Evolutionary conservation across 2,329 filamentous ascomycete genomes (phyloP).

Genomic region (Monosporascus sp.): DNA sequence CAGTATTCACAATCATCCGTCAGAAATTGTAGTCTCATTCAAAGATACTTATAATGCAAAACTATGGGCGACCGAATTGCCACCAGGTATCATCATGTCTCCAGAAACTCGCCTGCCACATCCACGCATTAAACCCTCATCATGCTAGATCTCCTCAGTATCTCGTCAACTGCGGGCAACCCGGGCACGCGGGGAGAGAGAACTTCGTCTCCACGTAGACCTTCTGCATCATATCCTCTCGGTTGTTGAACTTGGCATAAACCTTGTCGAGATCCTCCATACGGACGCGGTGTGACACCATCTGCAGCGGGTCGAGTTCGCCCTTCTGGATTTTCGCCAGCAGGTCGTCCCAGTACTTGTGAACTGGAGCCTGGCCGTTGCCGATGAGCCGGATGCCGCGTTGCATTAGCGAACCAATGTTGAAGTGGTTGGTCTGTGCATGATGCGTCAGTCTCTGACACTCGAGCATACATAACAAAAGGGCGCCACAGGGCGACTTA

Average conservation of each 20-base stretch:
- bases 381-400: constrained; percentile 74
- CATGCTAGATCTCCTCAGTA: constrained; percentile 15
- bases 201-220: constrained; percentile 61
- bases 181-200: constrained; percentile 40
- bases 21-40: too few species aligned
- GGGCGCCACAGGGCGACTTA: constrained; percentile 25
- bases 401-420: constrained; percentile 80
- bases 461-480: not conserved
- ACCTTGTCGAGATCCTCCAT: constrained; percentile 68
- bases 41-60: too few species aligned
- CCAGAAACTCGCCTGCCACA: too few species aligned
- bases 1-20: too few species aligned
- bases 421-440: constrained; percentile 68
- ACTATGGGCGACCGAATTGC: too few species aligned
- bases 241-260: constrained; percentile 56
- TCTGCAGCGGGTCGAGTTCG: constrained; percentile 68
- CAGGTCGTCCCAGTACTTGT: constrained; percentile 79
- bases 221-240: constrained; percentile 73
- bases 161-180: constrained; percentile 38
- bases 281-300: constrained; percentile 73
- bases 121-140: not conserved
- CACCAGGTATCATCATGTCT: too few species aligned
- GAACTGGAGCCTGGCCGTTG: constrained; percentile 65
- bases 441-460: not conserved
- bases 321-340: constrained; percentile 60